These are phyloP conservation scores for Cryptomeria japonica DNA, from an alignment of 75 land plant species.

Conservation along the genomic window DNA sequence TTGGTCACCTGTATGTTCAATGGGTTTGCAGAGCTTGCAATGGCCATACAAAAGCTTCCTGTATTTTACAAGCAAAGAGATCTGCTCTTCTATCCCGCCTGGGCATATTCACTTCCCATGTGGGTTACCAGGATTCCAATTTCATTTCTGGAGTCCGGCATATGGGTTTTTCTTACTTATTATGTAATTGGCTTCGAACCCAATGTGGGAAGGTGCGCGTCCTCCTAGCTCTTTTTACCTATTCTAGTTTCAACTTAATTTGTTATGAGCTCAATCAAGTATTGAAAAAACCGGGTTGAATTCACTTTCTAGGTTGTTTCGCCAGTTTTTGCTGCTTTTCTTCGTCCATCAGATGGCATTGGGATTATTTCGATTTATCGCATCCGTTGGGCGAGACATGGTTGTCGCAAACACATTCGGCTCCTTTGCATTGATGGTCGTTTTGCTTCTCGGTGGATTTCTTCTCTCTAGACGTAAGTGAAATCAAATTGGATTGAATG, in stretches of 20 bases:
- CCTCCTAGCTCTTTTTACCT: neutral
- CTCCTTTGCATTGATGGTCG: conserved; percentile 50
- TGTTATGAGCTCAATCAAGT: no score
- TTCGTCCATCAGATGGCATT: conserved; percentile 71
- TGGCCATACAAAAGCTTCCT: conserved; percentile 73
- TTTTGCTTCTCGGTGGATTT: conserved; percentile 74
- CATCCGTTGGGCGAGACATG: conserved; percentile 69
- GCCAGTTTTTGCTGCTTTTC: conserved; percentile 63
- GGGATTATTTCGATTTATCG: conserved; percentile 71
- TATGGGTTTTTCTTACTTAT: conserved; percentile 67
- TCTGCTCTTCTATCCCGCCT: conserved; percentile 67
- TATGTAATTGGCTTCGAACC: conserved; percentile 76
- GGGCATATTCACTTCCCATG: conserved; percentile 73
- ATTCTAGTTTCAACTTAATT: neutral
- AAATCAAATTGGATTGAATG: neutral
- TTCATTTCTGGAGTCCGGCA: conserved; percentile 53
- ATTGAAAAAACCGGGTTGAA: neutral
- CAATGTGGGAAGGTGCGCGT: conserved; percentile 50
- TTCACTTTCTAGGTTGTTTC: conserved; percentile 54
- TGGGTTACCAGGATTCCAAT: conserved; percentile 70
- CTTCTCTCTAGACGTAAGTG: conserved; percentile 60
- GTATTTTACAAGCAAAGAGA: conserved; percentile 90
- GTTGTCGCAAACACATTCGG: conserved; percentile 81
- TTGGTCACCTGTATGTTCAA: conserved; percentile 56
- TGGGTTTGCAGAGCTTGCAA: conserved; percentile 69